A percentile compares a stretch with the other conserved stretches of the same genome.
Evolutionary conservation across 108 stramenopile species (phyloP).

Genomic region (Thalassiosira profunda): DNA sequence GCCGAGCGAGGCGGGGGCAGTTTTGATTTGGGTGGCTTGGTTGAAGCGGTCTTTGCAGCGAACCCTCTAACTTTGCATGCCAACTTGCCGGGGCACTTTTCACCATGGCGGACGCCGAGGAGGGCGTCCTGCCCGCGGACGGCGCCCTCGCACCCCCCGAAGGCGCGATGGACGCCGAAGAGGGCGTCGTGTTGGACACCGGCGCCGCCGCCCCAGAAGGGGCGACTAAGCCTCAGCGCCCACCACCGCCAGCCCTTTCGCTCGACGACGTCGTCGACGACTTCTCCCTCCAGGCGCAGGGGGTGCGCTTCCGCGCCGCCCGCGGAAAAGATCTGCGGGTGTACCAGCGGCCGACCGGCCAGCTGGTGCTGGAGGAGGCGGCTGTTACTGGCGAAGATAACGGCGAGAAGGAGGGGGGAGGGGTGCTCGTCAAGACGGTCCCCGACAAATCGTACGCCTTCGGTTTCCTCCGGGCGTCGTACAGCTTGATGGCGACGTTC

Average conservation of each 20-base stretch:
- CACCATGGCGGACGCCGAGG: too few species aligned
- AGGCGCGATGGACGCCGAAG: too few species aligned
- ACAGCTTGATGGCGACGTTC: constrained; percentile 41
- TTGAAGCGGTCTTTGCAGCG: too few species aligned
- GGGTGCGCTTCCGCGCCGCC: constrained; percentile 8
- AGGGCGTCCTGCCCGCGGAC: too few species aligned
- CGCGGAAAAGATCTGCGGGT: constrained; percentile 24
- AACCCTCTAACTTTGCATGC: too few species aligned
- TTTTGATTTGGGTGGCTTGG: not conserved
- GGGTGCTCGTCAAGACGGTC: not conserved
- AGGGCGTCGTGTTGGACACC: too few species aligned
- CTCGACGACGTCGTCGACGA: constrained; percentile 3
- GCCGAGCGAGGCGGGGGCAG: not conserved
- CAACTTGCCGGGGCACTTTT: too few species aligned
- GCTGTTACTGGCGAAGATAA: not conserved
- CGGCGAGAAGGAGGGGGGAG: not conserved
- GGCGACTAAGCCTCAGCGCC: too few species aligned
- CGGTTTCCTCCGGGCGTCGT: constrained; percentile 14
- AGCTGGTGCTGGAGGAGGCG: constrained; percentile 31
- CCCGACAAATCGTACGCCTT: not conserved
- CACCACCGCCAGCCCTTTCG: too few species aligned
- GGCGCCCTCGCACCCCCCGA: too few species aligned
- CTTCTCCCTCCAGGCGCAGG: not conserved
- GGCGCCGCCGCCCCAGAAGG: too few species aligned
- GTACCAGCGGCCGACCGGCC: constrained; percentile 23